Conservation (phyloP, 2,329 filamentous ascomycete species). For the Rutstroemia sp. region DNA sequence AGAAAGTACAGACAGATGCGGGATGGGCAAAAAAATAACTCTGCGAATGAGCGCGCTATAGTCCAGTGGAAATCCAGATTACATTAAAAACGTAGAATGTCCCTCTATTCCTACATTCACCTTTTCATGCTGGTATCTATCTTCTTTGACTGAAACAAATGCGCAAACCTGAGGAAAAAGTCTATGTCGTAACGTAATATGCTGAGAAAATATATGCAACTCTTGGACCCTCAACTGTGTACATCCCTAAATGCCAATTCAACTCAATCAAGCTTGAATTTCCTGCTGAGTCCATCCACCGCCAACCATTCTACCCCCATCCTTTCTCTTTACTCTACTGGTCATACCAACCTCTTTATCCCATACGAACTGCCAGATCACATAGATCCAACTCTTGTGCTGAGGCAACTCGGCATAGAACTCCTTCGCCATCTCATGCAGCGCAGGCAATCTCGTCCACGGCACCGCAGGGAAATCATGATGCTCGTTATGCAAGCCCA, state of each 20-base stretch:
- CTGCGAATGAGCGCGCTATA: not conserved
- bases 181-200: not conserved
- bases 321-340: slow-evolving; percentile 86
- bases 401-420: slow-evolving; percentile 85
- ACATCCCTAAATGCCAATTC: not conserved
- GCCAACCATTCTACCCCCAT: slow-evolving; percentile 60
- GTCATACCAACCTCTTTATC: slow-evolving; percentile 84
- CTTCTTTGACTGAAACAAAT: too few relatives aligned
- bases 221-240: not conserved
- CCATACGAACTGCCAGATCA: slow-evolving; percentile 92
- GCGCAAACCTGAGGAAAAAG: too few relatives aligned
- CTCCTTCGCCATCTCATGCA: slow-evolving; percentile 76
- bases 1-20: not conserved
- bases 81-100: not conserved
- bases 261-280: slow-evolving; percentile 46
- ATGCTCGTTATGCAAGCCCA: slow-evolving; percentile 96
- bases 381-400: slow-evolving; percentile 85
- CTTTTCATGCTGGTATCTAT: too few relatives aligned
- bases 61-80: not conserved
- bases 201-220: not conserved
- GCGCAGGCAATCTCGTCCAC: slow-evolving; percentile 75
- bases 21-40: not conserved
- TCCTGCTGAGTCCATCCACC: slow-evolving; percentile 63
- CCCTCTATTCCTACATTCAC: not conserved
- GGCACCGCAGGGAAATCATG: slow-evolving; percentile 97